phyloP scores from a whole-genome alignment of 2,329 filamentous ascomycete species.

The Epichloe uncinata region DNA sequence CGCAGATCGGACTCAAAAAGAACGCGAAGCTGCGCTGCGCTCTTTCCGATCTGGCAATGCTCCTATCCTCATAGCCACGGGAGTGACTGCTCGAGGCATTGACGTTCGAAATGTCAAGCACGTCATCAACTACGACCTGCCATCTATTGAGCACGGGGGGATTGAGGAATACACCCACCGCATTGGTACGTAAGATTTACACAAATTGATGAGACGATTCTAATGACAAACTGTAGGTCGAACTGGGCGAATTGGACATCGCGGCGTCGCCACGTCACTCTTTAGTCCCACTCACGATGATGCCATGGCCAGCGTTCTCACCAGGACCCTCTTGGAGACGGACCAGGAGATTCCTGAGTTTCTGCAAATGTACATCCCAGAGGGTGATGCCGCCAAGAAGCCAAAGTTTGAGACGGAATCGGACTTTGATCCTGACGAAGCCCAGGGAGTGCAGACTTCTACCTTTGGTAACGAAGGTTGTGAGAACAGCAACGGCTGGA shows the following conservation, averaged over 20 bases:
- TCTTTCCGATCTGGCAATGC: conserved; percentile 62
- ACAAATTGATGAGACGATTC: background rate
- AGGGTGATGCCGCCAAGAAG: conserved; percentile 32
- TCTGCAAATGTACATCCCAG: conserved; percentile 49
- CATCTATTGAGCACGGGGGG: conserved; percentile 60
- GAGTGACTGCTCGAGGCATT: conserved; percentile 75
- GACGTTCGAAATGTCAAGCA: conserved; percentile 80
- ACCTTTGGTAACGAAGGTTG: conserved; percentile 7
- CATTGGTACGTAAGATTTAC: conserved; percentile 50
- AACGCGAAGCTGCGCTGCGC: conserved; percentile 85
- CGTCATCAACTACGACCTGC: conserved; percentile 88
- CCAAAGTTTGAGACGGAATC: conserved; percentile 43
- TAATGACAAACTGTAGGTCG: conserved; percentile 43
- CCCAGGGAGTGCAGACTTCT: background rate
- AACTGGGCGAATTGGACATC: conserved; percentile 84
- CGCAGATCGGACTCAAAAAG: conserved; percentile 71
- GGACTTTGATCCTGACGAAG: conserved; percentile 32
- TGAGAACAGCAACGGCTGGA: conserved; percentile 6
- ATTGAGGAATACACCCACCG: conserved; percentile 91
- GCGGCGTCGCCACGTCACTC: conserved; percentile 77
- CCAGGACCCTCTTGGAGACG: conserved; percentile 71
- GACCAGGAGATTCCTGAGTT: conserved; percentile 74
- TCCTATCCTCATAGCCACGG: conserved; percentile 77
- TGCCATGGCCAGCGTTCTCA: conserved; percentile 57
- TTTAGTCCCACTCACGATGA: conserved; percentile 62